Evolutionary conservation across 352 stramenopile species (phyloP), one percentile per base, ranked within the genome.

Genomic region (Globisporangium takayamanum): DNA sequence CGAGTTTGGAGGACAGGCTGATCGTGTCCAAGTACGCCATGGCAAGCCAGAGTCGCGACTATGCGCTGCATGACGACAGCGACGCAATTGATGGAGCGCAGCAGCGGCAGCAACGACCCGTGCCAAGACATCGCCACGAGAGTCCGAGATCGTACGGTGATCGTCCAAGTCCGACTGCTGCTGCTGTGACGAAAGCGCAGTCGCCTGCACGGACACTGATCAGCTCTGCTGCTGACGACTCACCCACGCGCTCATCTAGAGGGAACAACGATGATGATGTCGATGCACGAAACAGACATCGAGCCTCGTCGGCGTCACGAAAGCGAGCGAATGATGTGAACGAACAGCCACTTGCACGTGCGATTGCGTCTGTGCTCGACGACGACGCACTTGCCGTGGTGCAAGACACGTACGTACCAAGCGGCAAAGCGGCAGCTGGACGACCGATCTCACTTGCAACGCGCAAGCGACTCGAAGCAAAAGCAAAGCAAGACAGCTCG

Each of bases 401-500:
- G 16, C 50, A 66, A 7, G 36, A 61, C 1, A 55, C 18, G 6
- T 59, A 46, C 12, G 36, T 46, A 5, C 28, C 37, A 14, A 63
- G 55, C 18, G 55, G 55, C 22, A 60, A 57, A 28, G n/a, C 33
- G 20, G 30, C 42, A 15, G 20, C 49, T 18, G 26, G 33, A 10
- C 33, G 49, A 28, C 50, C 68, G 8, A 74, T 81, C 20, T 76
- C 72, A 5, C 55, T 80, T 0, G 70, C 76, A 1, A 84, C 76
- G 1, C 68, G 80, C 18, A 92, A 90, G 41, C 65, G 83, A 1
- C 45, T 92, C 0, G 79, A 89, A 55, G 73, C 80, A 1, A 90
- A 88, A 50, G 63, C 74, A 5, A 81, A 84, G 16, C 70, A 73
- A 30, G 72, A 80, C 15, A 60, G 45, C n/a, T 28, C 37, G n/a